Base-by-base conservation (phyloP, 352 stramenopile species). In the Phytophthora vignae region DNA sequence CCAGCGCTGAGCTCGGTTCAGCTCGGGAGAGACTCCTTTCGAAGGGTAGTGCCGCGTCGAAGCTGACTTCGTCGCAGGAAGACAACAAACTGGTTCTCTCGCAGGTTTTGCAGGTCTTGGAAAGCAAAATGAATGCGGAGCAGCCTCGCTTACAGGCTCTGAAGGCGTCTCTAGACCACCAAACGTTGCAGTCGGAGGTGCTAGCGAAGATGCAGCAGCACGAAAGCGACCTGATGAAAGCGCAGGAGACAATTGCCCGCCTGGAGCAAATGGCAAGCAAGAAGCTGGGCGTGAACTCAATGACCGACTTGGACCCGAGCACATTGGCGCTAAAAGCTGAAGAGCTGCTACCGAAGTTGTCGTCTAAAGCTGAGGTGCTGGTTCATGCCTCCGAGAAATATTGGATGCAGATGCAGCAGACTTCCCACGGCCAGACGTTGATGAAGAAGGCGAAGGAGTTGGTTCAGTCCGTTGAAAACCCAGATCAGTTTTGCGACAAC, bases 381-480 rank as follows among this genome's bases (percentile, higher is more conserved):
- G 77, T 91, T 17, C 76, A 88, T 38, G 90, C 87, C 48, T 86
- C 84, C 1, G 87, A 96, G 31, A 87, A 86, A 44, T 93, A 94
- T 58, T 77, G 90, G 55, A 22, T 82, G 6, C 83, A 90, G 42
- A 84, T 94, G 49, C 87, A 96, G 69, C 77, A 91, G 48, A 94
- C 84, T 3, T 78, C 75, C 0, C 84, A 93, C 59, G 88, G 88
- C 0, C 84, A 93, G 49, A 80, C 71, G 6, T 40, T 96, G 7
- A 72, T 96, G 21, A 80, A 79, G 15, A 90, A 93, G 67, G 87
- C 87, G 0, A 93, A 93, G 54, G 69, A 84, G 22, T 64, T 94
- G 15, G 87, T 92, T 3, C 75, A 90, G 63, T 92, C 88, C 1
- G 85, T 93, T 10, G 88, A 96, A 27, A 88, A 94, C 27, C 87